A percentile compares a stretch with the other conserved stretches of the same genome.
Conservation (phyloP, 345 rosid species). For the Bretschneidera sinensis region DNA sequence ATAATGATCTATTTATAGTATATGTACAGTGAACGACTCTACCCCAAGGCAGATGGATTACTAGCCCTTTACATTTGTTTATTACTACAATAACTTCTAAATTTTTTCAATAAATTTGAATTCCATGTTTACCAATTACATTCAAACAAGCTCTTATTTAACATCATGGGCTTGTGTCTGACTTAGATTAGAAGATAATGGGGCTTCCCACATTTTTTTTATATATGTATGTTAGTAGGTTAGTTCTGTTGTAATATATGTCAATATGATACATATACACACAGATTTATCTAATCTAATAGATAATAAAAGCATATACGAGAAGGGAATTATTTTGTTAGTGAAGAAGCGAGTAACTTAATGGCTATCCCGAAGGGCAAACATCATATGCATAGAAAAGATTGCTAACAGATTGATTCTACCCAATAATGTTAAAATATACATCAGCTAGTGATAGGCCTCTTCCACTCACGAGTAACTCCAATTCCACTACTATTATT, state of each 20-base stretch:
- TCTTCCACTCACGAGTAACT: neutral
- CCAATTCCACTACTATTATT: neutral
- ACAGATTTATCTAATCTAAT: too few relatives aligned
- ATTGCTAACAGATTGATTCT: too few relatives aligned
- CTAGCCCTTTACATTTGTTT: conserved; percentile 1
- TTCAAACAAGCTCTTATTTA: neutral
- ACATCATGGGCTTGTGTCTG: neutral
- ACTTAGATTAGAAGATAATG: neutral
- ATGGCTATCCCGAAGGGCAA: too few relatives aligned
- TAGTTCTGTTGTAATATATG: neutral
- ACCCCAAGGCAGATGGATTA: too few relatives aligned
- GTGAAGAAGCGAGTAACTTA: neutral
- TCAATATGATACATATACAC: neutral
- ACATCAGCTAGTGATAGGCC: neutral
- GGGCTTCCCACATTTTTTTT: neutral
- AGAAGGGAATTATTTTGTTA: too few relatives aligned
- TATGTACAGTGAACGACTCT: too few relatives aligned
- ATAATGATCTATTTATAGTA: too few relatives aligned
- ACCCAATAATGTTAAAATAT: too few relatives aligned
- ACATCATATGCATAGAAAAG: too few relatives aligned
- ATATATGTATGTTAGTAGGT: too few relatives aligned
- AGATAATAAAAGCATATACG: neutral
- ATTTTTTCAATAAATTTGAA: too few relatives aligned
- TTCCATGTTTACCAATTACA: neutral
- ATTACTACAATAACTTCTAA: neutral